Base-by-base conservation (phyloP, 371 early-diverging fungal species). In the Mortierella sp. region DNA sequence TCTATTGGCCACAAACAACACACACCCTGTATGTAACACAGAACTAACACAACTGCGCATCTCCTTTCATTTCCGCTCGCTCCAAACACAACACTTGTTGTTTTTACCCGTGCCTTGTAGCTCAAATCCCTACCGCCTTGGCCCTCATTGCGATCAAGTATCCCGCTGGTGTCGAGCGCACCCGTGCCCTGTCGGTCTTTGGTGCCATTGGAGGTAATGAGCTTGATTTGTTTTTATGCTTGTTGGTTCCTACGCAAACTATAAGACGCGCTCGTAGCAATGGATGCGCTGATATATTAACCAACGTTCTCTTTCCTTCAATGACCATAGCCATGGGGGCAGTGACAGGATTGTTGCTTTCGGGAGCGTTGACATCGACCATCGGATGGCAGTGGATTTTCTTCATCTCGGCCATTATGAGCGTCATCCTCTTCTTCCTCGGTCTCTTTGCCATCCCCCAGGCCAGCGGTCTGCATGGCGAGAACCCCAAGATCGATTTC, bases 361-460 rank as follows among this genome's bases (percentile, higher is more conserved):
- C 86, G 2, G 86, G 86, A 69, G 86, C 86, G 0, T 72, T 86
- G 79, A 81, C 82, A 28, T 86, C 86, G 51, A 81, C 86, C 5
- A 75, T 86, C 46, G 86, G 86, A 37, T 86, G 86, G 86, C 77
- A 86, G 57, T 86, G 86, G 86, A 79, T 86, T 70, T 86, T 86
- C 43, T 82, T 44, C 70, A 48, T 86, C 43, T 81, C 82, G 14
- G 82, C 86, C 9, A 86, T 86, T 54, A 71, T 86, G 72, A 79
- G 82, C 48, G 74, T 43, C 43, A 79, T 82, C 16, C 82, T 86
- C 28, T 79, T 86, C 64, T 26, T 82, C 26, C 48, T 86, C 31
- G 86, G 86, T 24, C 5, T 86, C 50, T 79, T 86, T 26, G 82
- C 86, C 19, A 78, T 86, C 48, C 86, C 86, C 24, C 48, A 79